Conservation (phyloP, 2,329 filamentous ascomycete genomes). For the Fusarium virguliforme region DNA sequence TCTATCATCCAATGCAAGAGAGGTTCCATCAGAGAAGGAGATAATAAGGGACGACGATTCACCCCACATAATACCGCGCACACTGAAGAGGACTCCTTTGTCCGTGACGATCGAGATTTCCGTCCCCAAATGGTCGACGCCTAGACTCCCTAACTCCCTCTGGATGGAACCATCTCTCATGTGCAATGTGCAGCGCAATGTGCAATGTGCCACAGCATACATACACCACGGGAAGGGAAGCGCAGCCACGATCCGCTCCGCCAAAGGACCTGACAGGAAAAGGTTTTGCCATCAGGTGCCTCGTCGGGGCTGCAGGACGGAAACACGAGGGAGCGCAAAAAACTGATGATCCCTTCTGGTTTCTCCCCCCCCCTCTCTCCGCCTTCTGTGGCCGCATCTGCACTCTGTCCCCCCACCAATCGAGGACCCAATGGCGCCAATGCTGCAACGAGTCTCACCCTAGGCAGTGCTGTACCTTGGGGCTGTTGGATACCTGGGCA, state of each 20-base stretch:
- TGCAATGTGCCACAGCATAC: constrained; percentile 8
- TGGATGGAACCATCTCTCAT: constrained; percentile 8
- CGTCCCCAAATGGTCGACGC: constrained; percentile 23
- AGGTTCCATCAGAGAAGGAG: constrained; percentile 21
- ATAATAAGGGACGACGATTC: constrained; percentile 9
- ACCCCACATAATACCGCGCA: constrained; percentile 30
- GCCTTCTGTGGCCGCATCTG: constrained; percentile 40
- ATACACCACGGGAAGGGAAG: constrained; percentile 8
- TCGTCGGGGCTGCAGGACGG: constrained; percentile 34
- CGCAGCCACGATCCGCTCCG: constrained; percentile 16
- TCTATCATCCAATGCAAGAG: constrained; percentile 15
- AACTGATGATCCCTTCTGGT: constrained; percentile 47
- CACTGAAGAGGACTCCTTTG: constrained; percentile 24
- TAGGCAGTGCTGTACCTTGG: constrained; percentile 8
- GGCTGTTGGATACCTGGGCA: neutral
- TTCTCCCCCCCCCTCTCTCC: constrained; percentile 23
- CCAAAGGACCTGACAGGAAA: constrained; percentile 23
- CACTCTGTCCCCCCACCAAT: constrained; percentile 31
- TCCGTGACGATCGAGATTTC: constrained; percentile 37
- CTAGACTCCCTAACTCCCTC: constrained; percentile 7
- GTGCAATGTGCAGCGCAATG: neutral
- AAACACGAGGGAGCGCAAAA: constrained; percentile 38
- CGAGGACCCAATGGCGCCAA: constrained; percentile 31
- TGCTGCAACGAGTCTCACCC: constrained; percentile 38
- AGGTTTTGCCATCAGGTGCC: constrained; percentile 38